Evolutionary conservation across 108 stramenopile genomes (phyloP), one percentile per base, ranked within the genome.

Genomic region (Fragilariopsis cylindrus): DNA sequence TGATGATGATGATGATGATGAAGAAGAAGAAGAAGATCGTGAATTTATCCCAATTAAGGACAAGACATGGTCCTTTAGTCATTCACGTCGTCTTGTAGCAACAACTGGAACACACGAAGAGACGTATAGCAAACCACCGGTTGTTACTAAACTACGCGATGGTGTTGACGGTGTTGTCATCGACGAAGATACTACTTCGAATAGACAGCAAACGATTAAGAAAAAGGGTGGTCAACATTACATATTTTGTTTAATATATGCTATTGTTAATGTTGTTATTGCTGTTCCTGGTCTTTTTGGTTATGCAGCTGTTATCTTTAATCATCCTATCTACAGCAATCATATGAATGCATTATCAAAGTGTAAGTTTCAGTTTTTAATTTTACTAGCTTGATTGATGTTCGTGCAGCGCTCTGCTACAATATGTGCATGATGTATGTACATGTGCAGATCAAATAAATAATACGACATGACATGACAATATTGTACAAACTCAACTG

Each of bases 251-350:
- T n/a, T 83, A 6, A 70, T 83, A 56, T 83, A 83, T 66, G 82
- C 77, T 3, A 6, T 79, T 18, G 78, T 79, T 12, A 96, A 96
- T 63, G 79, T 84, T 3, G 87, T 94, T 64, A 93, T 96, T 71
- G 79, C 87, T 42, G 80, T 91, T 0, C 93, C 96, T 0, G 82
- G 85, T 63, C 76, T 97, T 21, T 97, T 92, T 63, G 96, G 96
- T 7, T 97, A 97, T 62, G 92, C 96, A 15, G 87, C 96, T 1
- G 92, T 97, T 55, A 95, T 97, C 57, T 97, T 97, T 79, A 88
- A 84, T 47, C 82, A 92, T 67, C 65, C 82, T 41, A 72, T 88
- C 48, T 97, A 84, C 67, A 70, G 81, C 60, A 68, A 71, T 4
- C 81, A 92, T 70, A 90, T 90, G 73, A 92, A 92, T 73, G 92